phyloP scores from a whole-genome alignment of 192 early-diverging fungal species.

The Backusella luteola region DNA sequence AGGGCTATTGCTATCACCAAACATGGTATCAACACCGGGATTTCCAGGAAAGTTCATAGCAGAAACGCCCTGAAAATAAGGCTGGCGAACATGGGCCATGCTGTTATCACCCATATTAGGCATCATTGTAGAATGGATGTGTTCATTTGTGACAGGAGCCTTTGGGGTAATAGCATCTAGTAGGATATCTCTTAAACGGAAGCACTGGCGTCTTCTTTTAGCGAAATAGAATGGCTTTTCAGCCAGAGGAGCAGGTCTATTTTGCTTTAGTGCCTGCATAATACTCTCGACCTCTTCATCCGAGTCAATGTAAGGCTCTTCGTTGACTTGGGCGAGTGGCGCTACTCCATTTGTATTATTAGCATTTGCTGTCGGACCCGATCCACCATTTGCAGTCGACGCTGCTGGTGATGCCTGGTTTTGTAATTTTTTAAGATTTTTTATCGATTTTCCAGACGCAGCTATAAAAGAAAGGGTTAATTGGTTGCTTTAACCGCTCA shows the following conservation, averaged over 20 bases:
- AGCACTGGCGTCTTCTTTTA: conserved; percentile 57
- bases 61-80: background rate
- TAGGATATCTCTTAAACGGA: conserved; percentile 63
- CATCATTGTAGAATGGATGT: background rate
- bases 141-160: background rate
- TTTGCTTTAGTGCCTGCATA: conserved; percentile 59
- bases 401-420: background rate
- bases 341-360: background rate
- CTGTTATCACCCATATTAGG: background rate
- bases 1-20: background rate
- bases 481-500: background rate
- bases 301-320: conserved; percentile 57
- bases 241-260: conserved; percentile 65
- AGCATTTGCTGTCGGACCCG: background rate
- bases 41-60: background rate
- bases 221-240: conserved; percentile 43
- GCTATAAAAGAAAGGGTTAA: background rate
- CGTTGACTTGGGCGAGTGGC: conserved; percentile 5
- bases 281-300: conserved; percentile 76
- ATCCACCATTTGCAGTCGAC: background rate
- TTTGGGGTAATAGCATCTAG: conserved; percentile 58
- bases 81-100: background rate
- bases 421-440: conserved; percentile 12
- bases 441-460: conserved; percentile 13
- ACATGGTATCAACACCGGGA: background rate